Evolutionary conservation across 257 asterid species (phyloP), one percentile per base, ranked within the genome.

Genomic region (Asclepias syriaca): DNA sequence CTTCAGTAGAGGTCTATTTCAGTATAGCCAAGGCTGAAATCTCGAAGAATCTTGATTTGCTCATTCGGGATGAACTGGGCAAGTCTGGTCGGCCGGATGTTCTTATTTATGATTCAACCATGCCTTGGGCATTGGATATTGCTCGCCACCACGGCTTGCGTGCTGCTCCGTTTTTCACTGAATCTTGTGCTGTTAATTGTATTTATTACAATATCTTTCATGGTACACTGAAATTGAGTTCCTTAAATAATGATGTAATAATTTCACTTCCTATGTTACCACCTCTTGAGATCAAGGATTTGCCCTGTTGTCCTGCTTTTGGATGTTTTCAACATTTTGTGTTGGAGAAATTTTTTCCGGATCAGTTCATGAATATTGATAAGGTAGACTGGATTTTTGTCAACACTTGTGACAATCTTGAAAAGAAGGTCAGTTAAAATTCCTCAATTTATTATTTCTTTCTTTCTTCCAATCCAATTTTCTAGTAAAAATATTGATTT

Each of bases 391-490:
- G 84, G 82, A 50, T 84, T 65, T 80, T 86, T 2, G 64, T 84
- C 86, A 86, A 86, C 77, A 76, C 87, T 1, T 82, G 82, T 29
- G 74, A 82, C 63, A 56, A 57, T 39, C 74, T 84, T 34, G 88
- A 84, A 64, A 29, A 13, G n/a, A 40, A 75, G 82, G 86, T 79
- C 24, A 58, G 48, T 34, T 34, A 34, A 34, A 34, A 34, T 34
- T 34, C 39, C 39, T 34, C 5, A 2, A 34, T 34, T 34, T 29
- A 1, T 29, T 24, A 0, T 24, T 24, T 24, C 27, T 24, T 24
- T 24, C 27, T 24, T 29, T 34, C 39, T 34, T 34, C 39, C 5
- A 34, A 34, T 34, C 5, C 39, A 34, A 34, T 34, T 34, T 34
- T 4, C 39, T 34, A 34, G 5, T 34, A 34, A 34, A 29, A 29